These are phyloP conservation scores for Cerrena zonata DNA, from an alignment of 1,284 basidiomycete genomes.

Conservation along the genomic window DNA sequence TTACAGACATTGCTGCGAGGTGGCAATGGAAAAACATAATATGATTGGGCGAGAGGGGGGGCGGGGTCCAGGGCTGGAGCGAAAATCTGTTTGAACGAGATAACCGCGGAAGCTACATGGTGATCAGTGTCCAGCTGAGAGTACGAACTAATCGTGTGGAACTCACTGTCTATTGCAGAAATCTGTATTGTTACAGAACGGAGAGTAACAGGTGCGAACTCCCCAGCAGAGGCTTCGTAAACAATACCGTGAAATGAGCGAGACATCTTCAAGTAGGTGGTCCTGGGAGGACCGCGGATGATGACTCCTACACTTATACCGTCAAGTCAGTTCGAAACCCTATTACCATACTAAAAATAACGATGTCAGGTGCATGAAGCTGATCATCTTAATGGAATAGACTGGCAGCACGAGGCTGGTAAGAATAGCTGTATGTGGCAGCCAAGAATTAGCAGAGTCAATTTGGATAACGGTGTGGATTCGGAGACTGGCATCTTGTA, in stretches of 20 bases:
- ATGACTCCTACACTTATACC: too few species aligned
- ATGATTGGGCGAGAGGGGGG: not conserved
- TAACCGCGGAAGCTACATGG: conserved; percentile 42
- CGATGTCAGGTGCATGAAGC: too few species aligned
- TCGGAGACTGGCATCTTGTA: too few species aligned
- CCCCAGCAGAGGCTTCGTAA: not conserved
- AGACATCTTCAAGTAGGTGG: not conserved
- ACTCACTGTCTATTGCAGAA: not conserved
- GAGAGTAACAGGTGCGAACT: not conserved
- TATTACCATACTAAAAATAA: too few species aligned
- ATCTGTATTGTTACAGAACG: not conserved
- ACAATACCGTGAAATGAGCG: not conserved
- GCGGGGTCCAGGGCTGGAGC: conserved; percentile 35
- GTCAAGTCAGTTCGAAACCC: too few species aligned
- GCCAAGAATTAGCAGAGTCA: too few species aligned
- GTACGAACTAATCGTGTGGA: too few species aligned
- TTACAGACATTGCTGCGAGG: conserved; percentile 43
- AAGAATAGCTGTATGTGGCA: too few species aligned
- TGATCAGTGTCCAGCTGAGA: not conserved
- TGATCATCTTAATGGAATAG: too few species aligned
- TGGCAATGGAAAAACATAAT: conserved; percentile 56
- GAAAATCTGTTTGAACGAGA: conserved; percentile 43
- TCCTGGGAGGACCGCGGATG: too few species aligned
- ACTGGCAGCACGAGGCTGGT: too few species aligned
- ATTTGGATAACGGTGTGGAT: too few species aligned